Conservation (phyloP, 768 basidiomycete genomes). For the Pleurotus citrinopileatus region DNA sequence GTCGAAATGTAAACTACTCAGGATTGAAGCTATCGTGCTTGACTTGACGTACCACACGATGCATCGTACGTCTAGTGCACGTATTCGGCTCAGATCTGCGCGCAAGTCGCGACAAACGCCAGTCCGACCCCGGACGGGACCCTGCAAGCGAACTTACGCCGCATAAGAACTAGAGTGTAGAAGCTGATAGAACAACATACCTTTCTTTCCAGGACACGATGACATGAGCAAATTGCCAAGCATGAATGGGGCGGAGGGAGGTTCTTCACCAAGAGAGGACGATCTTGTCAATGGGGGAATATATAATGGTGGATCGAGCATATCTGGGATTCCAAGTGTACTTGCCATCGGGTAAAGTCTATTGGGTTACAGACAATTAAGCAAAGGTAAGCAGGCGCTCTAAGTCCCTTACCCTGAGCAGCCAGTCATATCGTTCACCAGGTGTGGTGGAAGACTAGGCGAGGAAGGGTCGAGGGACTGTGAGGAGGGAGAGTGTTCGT, state of each 20-base stretch:
- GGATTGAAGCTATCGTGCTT: not conserved
- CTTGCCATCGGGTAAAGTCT: no score
- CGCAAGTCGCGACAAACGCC: constrained; percentile 81
- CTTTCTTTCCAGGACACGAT: constrained; percentile 95
- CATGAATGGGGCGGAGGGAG: constrained; percentile 17
- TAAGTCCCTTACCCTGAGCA: no score
- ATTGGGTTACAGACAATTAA: no score
- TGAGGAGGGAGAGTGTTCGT: not conserved
- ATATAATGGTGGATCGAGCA: not conserved
- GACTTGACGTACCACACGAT: constrained; percentile 74
- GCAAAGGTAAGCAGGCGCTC: no score
- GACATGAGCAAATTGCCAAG: constrained; percentile 89
- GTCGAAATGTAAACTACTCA: constrained; percentile 5
- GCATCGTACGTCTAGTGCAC: constrained; percentile 69
- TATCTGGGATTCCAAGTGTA: not conserved
- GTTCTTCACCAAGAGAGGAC: not conserved
- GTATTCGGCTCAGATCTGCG: constrained; percentile 77
- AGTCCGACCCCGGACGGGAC: constrained; percentile 74
- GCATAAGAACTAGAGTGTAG: not conserved
- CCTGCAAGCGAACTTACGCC: constrained; percentile 60
- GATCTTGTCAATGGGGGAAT: not conserved
- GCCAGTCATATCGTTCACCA: no score
- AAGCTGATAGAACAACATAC: constrained; percentile 29
- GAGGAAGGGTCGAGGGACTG: no score
- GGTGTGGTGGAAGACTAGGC: no score